Conservation (phyloP, 164 flowering plant genomes). For the Chimonanthus praecox region DNA sequence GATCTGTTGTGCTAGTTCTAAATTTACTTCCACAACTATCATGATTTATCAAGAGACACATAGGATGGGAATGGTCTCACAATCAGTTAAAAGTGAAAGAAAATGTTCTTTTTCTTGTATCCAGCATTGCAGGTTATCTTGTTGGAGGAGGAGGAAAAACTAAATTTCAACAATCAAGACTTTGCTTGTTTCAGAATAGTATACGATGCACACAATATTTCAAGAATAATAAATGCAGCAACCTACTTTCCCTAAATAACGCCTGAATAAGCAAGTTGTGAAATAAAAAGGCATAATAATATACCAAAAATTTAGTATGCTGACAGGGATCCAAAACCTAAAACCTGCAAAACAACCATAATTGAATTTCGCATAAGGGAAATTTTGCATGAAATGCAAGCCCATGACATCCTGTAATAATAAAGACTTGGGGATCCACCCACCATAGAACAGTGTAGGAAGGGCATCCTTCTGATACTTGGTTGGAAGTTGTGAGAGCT, state of each 20-base stretch:
- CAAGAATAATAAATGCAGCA: not conserved
- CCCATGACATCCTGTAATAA: not conserved
- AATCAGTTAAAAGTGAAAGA: too few relatives aligned
- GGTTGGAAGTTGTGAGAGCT: slow-evolving; percentile 68
- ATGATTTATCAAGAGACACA: too few relatives aligned
- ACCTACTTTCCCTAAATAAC: not conserved
- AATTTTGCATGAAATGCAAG: not conserved
- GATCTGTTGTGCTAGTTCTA: too few relatives aligned
- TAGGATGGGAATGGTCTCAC: too few relatives aligned
- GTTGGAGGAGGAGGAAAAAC: too few relatives aligned
- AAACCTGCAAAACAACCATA: slow-evolving; percentile 25
- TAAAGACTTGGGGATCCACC: not conserved
- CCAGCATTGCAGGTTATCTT: too few relatives aligned
- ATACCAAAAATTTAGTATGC: slow-evolving; percentile 81
- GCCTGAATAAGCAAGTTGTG: not conserved
- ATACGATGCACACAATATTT: not conserved
- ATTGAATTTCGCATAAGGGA: not conserved
- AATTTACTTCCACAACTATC: too few relatives aligned
- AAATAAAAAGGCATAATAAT: slow-evolving; percentile 7
- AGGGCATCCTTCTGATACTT: slow-evolving; percentile 85
- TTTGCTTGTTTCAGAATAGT: not conserved
- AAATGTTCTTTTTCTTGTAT: too few relatives aligned
- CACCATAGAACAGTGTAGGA: slow-evolving; percentile 76
- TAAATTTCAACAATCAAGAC: too few relatives aligned
- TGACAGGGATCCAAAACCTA: slow-evolving; percentile 56